phyloP scores from a whole-genome alignment of 352 stramenopile genomes.

The Globisporangium nunn region DNA sequence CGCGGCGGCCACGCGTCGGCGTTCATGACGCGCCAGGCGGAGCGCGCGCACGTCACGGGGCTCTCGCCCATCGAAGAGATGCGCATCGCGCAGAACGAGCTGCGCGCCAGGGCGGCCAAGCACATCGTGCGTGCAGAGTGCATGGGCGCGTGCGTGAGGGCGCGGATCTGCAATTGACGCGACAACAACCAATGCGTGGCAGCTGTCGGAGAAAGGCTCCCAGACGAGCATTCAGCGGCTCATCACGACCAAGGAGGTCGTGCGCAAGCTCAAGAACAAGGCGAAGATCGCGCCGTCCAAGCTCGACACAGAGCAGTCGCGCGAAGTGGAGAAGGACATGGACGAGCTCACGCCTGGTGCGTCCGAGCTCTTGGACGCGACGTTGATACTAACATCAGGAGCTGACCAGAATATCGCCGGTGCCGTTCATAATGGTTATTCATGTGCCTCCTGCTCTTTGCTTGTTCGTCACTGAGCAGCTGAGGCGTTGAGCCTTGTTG shows the following conservation, averaged over 20 bases:
- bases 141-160: no score
- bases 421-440: background rate
- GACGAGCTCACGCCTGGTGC: slow-evolving; percentile 73
- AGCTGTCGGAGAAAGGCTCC: slow-evolving; percentile 19
- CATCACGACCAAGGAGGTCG: slow-evolving; percentile 48
- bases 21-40: slow-evolving; percentile 72
- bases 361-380: background rate
- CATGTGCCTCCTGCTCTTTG: background rate
- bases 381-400: background rate
- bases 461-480: slow-evolving; percentile 17
- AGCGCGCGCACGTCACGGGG: slow-evolving; percentile 60
- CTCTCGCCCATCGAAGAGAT: slow-evolving; percentile 84
- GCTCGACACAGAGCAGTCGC: slow-evolving; percentile 19
- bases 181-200: background rate
- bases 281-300: slow-evolving; percentile 40
- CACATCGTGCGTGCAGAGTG: slow-evolving; percentile 25
- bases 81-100: slow-evolving; percentile 71
- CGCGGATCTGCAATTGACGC: background rate
- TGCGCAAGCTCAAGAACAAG: slow-evolving; percentile 52
- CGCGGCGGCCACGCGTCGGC: slow-evolving; percentile 22
- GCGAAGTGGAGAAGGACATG: slow-evolving; percentile 50
- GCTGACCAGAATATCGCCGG: background rate
- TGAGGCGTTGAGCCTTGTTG: slow-evolving; percentile 72
- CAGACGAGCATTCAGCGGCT: slow-evolving; percentile 49
- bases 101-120: slow-evolving; percentile 60